A percentile compares a stretch with the other conserved stretches of the same genome.
Evolutionary conservation across 106 monocot genomes (phyloP).

Genomic region (Posidonia australis): DNA sequence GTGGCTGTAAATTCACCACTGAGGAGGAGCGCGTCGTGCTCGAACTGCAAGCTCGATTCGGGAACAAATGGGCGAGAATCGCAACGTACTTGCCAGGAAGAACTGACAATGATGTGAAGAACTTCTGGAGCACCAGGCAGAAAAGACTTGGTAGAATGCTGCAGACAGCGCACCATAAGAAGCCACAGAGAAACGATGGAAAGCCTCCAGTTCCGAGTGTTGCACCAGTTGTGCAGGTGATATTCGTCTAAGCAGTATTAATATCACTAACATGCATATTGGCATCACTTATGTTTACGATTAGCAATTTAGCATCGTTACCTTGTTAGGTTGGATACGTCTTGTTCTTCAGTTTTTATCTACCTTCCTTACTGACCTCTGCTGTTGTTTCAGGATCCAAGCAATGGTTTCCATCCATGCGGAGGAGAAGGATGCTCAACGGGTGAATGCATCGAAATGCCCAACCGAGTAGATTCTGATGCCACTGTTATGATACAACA

Average conservation of each 20-base stretch:
- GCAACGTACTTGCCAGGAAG: constrained; percentile 56
- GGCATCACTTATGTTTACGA: too few relatives aligned
- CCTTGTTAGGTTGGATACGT: too few relatives aligned
- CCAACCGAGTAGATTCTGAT: not conserved
- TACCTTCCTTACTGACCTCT: too few relatives aligned
- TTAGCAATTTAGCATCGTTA: too few relatives aligned
- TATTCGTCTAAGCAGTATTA: too few relatives aligned
- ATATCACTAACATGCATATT: too few relatives aligned
- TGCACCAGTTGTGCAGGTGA: too few relatives aligned
- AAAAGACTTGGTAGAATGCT: constrained; percentile 64
- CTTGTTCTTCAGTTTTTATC: too few relatives aligned
- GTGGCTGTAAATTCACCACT: constrained; percentile 66
- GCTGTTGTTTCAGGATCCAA: constrained; percentile 2
- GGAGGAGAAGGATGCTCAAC: not conserved
- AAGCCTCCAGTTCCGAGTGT: too few relatives aligned
- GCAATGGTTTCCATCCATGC: not conserved
- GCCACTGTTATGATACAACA: not conserved
- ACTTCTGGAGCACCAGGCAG: constrained; percentile 89
- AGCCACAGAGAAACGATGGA: constrained; percentile 18
- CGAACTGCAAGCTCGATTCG: constrained; percentile 49
- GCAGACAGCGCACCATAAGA: constrained; percentile 6
- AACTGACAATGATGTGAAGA: constrained; percentile 92
- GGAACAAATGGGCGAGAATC: constrained; percentile 87
- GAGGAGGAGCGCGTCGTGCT: constrained; percentile 72
- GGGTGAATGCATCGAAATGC: not conserved